Percentiles rank a stretch among this genome's conserved stretches.
These are phyloP conservation scores for Pythium phragmitis DNA, from an alignment of 352 stramenopile genomes.

Conservation along the genomic window DNA sequence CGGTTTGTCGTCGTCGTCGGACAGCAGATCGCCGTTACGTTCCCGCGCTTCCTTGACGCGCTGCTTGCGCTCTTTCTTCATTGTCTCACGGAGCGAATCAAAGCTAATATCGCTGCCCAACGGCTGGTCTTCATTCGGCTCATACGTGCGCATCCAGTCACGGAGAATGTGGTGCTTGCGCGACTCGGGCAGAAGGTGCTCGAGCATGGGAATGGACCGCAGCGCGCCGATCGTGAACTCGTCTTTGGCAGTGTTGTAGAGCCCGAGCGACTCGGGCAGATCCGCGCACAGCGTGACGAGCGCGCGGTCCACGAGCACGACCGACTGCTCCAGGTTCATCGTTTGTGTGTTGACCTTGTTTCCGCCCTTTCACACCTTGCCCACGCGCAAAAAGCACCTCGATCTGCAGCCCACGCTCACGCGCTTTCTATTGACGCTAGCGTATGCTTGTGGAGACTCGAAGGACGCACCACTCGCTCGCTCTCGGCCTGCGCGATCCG, in stretches of 20 bases:
- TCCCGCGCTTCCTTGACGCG: slow-evolving; percentile 35
- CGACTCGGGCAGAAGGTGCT: slow-evolving; percentile 50
- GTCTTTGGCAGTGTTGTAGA: slow-evolving; percentile 77
- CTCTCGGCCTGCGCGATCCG: neutral
- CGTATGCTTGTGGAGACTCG: neutral
- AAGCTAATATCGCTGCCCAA: slow-evolving; percentile 54
- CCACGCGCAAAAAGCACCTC: neutral
- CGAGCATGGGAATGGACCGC: slow-evolving; percentile 51
- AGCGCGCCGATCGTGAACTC: slow-evolving; percentile 60
- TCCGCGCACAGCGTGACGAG: slow-evolving; percentile 75
- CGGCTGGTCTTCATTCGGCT: slow-evolving; percentile 48
- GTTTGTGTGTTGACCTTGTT: neutral
- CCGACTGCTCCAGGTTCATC: slow-evolving; percentile 75
- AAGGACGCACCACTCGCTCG: neutral
- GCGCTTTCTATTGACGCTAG: neutral
- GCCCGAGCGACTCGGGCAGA: slow-evolving; percentile 72
- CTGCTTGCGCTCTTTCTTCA: slow-evolving; percentile 52
- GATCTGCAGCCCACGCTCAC: neutral
- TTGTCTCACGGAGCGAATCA: slow-evolving; percentile 47
- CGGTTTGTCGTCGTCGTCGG: slow-evolving; percentile 20
- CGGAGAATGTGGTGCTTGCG: slow-evolving; percentile 62
- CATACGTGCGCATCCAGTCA: slow-evolving; percentile 78
- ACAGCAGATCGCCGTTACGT: slow-evolving; percentile 46
- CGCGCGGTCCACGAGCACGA: slow-evolving; percentile 70
- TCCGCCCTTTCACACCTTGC: neutral